phyloP scores from a whole-genome alignment of 176 grass and related monocot species.

The Coix lacrymajobi region DNA sequence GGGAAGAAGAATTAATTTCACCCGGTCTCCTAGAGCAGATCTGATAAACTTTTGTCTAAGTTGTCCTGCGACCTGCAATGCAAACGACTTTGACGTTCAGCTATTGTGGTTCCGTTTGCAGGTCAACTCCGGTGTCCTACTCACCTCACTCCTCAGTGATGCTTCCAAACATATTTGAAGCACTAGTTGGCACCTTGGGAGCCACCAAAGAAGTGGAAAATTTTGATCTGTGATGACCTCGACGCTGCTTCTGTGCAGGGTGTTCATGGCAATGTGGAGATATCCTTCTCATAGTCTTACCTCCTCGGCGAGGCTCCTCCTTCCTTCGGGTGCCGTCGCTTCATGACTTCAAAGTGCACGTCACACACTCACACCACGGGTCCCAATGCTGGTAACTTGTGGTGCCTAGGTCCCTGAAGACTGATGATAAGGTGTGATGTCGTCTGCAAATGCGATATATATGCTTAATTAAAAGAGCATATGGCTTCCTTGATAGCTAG shows the following conservation, averaged over 20 bases:
- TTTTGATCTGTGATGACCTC: constrained; percentile 54
- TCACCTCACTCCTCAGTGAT: constrained; percentile 51
- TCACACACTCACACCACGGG: background rate
- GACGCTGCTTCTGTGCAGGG: constrained; percentile 78
- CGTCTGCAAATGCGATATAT: background rate
- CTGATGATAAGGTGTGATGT: background rate
- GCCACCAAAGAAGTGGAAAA: constrained; percentile 74
- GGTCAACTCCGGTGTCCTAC: constrained; percentile 72
- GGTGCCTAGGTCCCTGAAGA: background rate
- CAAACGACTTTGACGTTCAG: too few species aligned
- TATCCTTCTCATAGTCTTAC: constrained; percentile 33
- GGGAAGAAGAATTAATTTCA: too few species aligned
- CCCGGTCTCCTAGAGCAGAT: too few species aligned
- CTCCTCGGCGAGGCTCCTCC: background rate
- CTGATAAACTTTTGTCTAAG: too few species aligned
- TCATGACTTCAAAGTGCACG: constrained; percentile 9
- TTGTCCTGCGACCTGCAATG: too few species aligned
- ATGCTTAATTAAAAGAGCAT: background rate
- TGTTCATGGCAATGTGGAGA: constrained; percentile 87
- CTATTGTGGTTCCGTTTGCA: constrained; percentile 14
- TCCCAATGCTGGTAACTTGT: constrained; percentile 9
- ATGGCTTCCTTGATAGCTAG: too few species aligned
- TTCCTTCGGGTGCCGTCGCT: constrained; percentile 16
- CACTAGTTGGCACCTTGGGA: constrained; percentile 63
- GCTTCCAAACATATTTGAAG: constrained; percentile 77